Conservation (phyloP, 352 stramenopile genomes). For the Chrysophaeum taylorii region DNA sequence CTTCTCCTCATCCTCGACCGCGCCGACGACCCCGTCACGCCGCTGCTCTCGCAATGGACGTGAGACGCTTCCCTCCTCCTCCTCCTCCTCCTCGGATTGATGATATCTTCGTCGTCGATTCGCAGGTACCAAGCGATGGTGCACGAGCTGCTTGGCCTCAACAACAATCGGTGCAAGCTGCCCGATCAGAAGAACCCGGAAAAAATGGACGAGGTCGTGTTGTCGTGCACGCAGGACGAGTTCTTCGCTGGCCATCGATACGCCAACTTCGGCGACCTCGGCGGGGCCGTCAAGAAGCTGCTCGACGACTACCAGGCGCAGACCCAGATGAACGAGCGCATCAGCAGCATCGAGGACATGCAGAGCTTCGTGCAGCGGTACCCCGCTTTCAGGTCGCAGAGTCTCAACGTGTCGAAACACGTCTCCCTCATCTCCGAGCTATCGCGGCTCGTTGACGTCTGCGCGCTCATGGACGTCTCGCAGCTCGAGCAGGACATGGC, state of each 20-base stretch:
- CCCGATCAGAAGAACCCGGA: slow-evolving; percentile 79
- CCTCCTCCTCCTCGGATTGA: no score
- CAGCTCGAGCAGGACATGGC: slow-evolving; percentile 88
- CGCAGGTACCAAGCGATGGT: slow-evolving; percentile 98
- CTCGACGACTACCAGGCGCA: slow-evolving; percentile 82
- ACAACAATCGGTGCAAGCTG: slow-evolving; percentile 93
- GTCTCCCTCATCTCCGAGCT: slow-evolving; percentile 96
- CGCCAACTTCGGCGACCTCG: slow-evolving; percentile 94
- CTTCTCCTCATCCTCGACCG: slow-evolving; percentile 91
- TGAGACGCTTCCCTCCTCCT: no score
- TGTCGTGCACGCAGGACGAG: slow-evolving; percentile 82
- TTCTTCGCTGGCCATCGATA: slow-evolving; percentile 94
- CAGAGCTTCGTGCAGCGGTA: slow-evolving; percentile 96
- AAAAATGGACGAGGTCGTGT: slow-evolving; percentile 88
- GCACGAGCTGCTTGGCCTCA: slow-evolving; percentile 92
- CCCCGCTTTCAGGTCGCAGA: slow-evolving; percentile 84
- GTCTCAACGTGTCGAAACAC: slow-evolving; percentile 94
- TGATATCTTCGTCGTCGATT: no score
- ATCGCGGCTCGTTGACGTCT: slow-evolving; percentile 85
- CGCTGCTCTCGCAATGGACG: slow-evolving; percentile 92
- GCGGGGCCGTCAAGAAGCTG: slow-evolving; percentile 78
- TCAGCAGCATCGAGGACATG: slow-evolving; percentile 91
- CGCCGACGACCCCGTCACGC: slow-evolving; percentile 95
- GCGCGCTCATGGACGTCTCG: slow-evolving; percentile 92
- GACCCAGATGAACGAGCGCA: slow-evolving; percentile 79